phyloP scores from a whole-genome alignment of 768 basidiomycete genomes.

The Hericium rajendrae region DNA sequence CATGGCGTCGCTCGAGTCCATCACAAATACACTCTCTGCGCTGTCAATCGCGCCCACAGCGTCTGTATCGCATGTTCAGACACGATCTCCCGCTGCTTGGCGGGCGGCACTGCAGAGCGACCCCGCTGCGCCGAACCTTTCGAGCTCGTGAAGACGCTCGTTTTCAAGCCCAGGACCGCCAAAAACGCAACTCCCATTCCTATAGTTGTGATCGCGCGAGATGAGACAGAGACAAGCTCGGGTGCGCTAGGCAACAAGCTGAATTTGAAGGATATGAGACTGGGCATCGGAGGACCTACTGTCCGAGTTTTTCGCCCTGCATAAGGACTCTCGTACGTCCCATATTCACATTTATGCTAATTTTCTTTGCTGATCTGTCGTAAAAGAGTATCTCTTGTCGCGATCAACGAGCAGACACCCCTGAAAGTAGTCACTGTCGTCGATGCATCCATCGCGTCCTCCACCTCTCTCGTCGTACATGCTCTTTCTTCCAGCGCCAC shows the following conservation, averaged over 20 bases:
- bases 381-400: slow-evolving; percentile 67
- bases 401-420: slow-evolving; percentile 55
- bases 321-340: slow-evolving; percentile 78
- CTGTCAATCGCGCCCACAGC: slow-evolving; percentile 48
- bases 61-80: slow-evolving; percentile 45
- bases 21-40: slow-evolving; percentile 34
- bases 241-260: slow-evolving; percentile 69
- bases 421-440: slow-evolving; percentile 66
- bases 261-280: slow-evolving; percentile 76
- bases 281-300: slow-evolving; percentile 84
- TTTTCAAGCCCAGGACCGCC: slow-evolving; percentile 96
- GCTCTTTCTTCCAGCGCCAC: slow-evolving; percentile 63
- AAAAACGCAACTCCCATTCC: slow-evolving; percentile 79
- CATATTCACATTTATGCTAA: not conserved
- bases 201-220: slow-evolving; percentile 78
- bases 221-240: slow-evolving; percentile 74
- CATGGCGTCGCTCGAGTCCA: slow-evolving; percentile 28
- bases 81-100: slow-evolving; percentile 70
- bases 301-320: slow-evolving; percentile 71
- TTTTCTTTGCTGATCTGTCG: slow-evolving; percentile 1
- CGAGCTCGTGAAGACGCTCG: slow-evolving; percentile 76
- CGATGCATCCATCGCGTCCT: slow-evolving; percentile 68
- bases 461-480: slow-evolving; percentile 66
- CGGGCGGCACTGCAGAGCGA: slow-evolving; percentile 53
- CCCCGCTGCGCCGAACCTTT: slow-evolving; percentile 44